Base-by-base conservation (phyloP, 345 rosid species). In the Mallotus nudiflorus region DNA sequence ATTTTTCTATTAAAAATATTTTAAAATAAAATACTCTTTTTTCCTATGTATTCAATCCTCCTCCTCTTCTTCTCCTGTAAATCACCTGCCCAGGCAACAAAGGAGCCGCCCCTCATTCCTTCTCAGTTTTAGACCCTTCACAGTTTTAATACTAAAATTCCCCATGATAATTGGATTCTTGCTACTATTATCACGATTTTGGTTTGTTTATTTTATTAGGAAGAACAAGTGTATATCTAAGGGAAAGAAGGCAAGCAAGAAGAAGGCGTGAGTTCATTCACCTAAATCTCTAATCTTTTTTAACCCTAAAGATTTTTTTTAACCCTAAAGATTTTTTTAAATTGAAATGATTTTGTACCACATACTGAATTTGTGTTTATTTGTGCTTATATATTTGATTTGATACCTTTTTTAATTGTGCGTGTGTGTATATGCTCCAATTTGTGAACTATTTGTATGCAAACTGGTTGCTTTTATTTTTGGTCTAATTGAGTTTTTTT, bases 151-250 rank as follows among this genome's bases (percentile, higher is more conserved):
- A n/a, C n/a, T n/a, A n/a, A n/a, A n/a, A n/a, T n/a, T n/a, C n/a
- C n/a, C n/a, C n/a, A n/a, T n/a, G n/a, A n/a, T n/a, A n/a, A n/a
- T n/a, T n/a, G n/a, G n/a, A n/a, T n/a, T n/a, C n/a, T n/a, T n/a
- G n/a, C n/a, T n/a, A n/a, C n/a, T n/a, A n/a, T n/a, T n/a, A n/a
- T n/a, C n/a, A n/a, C 51, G 20, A 9, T 53, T 15, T 22, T 54
- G 40, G 20, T 13, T 52, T 9, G 28, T 53, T 7, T 40, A n/a
- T 3, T 20, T 20, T 54, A 62, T 27, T 78, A 80, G 86, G 37
- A 83, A 83, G 82, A 83, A 83, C 84, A 83, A 83, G 84, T 68
- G 86, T 66, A 83, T 83, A 29, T 83, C 86, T n/a, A 83, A 80
- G 82, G 86, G 86, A 12, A 83, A 83, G 80, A 83, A 83, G 81